Percentiles rank a stretch among this genome's conserved stretches.
phyloP scores from a whole-genome alignment of 1,284 basidiomycete species.

The Boletellus sp. region DNA sequence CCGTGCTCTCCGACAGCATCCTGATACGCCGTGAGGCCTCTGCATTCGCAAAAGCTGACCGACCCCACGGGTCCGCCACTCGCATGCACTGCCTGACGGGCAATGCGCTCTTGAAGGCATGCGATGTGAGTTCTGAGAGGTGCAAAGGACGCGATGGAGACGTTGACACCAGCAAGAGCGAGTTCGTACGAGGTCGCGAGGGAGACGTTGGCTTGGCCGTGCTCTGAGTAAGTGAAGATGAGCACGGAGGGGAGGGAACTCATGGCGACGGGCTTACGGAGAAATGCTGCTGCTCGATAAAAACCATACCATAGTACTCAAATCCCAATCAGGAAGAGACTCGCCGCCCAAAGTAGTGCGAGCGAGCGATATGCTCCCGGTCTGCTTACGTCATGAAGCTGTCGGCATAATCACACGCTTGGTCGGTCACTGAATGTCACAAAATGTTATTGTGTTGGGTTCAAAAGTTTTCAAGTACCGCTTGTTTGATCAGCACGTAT shows the following conservation, averaged over 20 bases:
- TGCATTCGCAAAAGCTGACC: neutral
- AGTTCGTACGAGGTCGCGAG: slow-evolving; percentile 2
- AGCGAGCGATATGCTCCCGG: too few relatives aligned
- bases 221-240: neutral
- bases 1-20: neutral
- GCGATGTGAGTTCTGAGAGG: neutral
- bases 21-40: neutral
- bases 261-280: neutral
- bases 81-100: neutral
- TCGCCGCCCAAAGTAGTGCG: too few relatives aligned
- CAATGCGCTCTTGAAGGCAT: neutral
- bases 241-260: neutral
- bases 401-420: too few relatives aligned
- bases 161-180: slow-evolving; percentile 1
- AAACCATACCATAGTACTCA: too few relatives aligned
- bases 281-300: too few relatives aligned
- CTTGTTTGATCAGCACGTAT: too few relatives aligned
- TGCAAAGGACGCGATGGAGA: neutral
- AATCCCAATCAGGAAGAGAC: too few relatives aligned
- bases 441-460: too few relatives aligned
- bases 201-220: neutral
- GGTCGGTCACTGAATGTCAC: too few relatives aligned
- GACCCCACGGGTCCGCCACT: neutral
- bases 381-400: too few relatives aligned
- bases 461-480: too few relatives aligned